Evolutionary conservation across 1,284 basidiomycete genomes (phyloP).

Genomic region (Tranzscheliella williamsii): DNA sequence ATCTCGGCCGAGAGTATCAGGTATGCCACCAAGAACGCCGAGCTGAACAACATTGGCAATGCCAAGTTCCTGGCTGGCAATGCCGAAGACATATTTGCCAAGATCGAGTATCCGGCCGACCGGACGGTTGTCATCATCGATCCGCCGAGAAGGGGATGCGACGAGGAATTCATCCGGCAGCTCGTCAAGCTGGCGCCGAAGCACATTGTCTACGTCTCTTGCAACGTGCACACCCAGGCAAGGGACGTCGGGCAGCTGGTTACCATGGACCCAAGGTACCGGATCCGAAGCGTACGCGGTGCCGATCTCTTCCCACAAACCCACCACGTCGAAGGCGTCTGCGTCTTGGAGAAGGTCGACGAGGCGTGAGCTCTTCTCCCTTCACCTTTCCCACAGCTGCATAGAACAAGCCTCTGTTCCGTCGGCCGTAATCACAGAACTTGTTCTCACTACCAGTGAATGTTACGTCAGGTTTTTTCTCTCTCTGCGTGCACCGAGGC

Average conservation of each 20-base stretch:
- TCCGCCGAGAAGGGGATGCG: conserved; percentile 43
- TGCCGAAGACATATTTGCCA: conserved; percentile 66
- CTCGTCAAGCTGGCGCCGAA: conserved; percentile 51
- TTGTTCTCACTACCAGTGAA: too few species aligned
- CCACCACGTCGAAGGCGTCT: conserved; percentile 59
- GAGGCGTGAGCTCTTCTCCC: too few species aligned
- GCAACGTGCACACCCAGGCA: conserved; percentile 73
- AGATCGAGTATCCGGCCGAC: conserved; percentile 69
- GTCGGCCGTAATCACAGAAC: too few species aligned
- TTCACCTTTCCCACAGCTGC: too few species aligned
- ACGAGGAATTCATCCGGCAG: conserved; percentile 57
- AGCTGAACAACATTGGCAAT: conserved; percentile 69
- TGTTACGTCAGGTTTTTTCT: too few species aligned
- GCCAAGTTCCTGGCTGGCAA: conserved; percentile 66
- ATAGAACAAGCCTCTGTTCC: too few species aligned
- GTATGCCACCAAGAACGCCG: conserved; percentile 78
- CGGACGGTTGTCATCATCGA: conserved; percentile 67
- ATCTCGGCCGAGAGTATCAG: conserved; percentile 73
- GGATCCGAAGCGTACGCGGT: conserved; percentile 52
- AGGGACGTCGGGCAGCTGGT: conserved; percentile 60
- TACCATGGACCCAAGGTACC: conserved; percentile 35
- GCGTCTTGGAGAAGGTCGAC: conserved; percentile 41
- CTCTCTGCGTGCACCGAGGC: too few species aligned
- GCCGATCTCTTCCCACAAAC: conserved; percentile 61
- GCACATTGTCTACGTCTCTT: conserved; percentile 63